A percentile compares a stretch with the other conserved stretches of the same genome.
Conservation (phyloP, 2,329 filamentous ascomycete species). For the Hymenoscyphus repandus region DNA sequence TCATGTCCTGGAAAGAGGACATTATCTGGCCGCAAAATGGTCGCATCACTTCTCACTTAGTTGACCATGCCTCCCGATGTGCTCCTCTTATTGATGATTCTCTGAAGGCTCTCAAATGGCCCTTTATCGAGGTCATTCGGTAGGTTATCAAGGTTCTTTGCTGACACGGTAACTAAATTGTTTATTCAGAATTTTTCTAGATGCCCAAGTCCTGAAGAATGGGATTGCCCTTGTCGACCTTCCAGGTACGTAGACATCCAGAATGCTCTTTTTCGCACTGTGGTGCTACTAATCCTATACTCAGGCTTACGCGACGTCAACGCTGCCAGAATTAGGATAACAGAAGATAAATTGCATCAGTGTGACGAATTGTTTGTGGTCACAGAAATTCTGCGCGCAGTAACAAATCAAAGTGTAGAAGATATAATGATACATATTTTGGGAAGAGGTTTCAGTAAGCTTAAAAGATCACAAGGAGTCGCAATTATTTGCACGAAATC, state of each 20-base stretch:
- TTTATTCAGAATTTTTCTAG: constrained; percentile 9
- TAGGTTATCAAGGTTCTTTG: background rate
- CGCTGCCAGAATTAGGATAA: constrained; percentile 11
- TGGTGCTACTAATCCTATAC: background rate
- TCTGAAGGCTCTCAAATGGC: constrained; percentile 9
- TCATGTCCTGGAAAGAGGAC: constrained; percentile 9
- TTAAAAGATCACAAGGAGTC: constrained; percentile 11
- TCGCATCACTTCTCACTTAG: constrained; percentile 1
- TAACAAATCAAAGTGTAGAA: constrained; percentile 10
- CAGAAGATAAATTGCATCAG: constrained; percentile 12
- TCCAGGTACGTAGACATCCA: constrained; percentile 3
- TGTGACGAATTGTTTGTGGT: constrained; percentile 15
- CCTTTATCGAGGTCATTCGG: constrained; percentile 15
- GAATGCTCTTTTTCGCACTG: too few relatives aligned
- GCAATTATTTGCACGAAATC: constrained; percentile 15
- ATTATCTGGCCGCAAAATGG: constrained; percentile 11
- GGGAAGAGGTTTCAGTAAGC: constrained; percentile 9
- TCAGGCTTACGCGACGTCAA: constrained; percentile 15
- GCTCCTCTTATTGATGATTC: constrained; percentile 4
- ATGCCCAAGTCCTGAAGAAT: constrained; percentile 8
- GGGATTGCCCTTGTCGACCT: constrained; percentile 16
- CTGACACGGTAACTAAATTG: background rate
- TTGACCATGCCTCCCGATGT: constrained; percentile 3
- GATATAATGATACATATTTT: constrained; percentile 7
- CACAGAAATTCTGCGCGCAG: constrained; percentile 11